Evolutionary conservation across 2,329 filamentous ascomycete species (phyloP).

Genomic region (Fusarium sp.): DNA sequence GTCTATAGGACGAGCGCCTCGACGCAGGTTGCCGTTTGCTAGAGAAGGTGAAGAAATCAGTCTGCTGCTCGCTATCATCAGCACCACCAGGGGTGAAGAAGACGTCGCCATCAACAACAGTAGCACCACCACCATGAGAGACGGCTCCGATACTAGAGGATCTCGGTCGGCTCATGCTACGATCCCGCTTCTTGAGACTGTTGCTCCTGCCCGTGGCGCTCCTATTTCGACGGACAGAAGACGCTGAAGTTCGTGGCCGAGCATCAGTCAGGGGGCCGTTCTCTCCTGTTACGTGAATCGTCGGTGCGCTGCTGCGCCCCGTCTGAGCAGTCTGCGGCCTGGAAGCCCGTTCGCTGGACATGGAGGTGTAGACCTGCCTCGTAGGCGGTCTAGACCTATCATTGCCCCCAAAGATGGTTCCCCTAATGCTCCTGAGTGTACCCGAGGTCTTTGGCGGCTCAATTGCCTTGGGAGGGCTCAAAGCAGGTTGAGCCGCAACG

Average conservation of each 20-base stretch:
- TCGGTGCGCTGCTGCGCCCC: conserved; percentile 64
- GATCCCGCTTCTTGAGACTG: conserved; percentile 66
- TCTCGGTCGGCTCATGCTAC: conserved; percentile 61
- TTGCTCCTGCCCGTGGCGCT: conserved; percentile 63
- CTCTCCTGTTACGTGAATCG: conserved; percentile 82
- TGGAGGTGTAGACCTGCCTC: conserved; percentile 53
- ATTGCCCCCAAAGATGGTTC: conserved; percentile 81
- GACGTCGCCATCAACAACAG: conserved; percentile 62
- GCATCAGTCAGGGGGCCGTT: conserved; percentile 56
- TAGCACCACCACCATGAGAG: conserved; percentile 51
- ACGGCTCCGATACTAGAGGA: conserved; percentile 57
- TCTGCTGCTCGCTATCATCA: conserved; percentile 55
- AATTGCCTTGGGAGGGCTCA: conserved; percentile 55
- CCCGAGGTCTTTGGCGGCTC: conserved; percentile 77
- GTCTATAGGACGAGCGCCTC: conserved; percentile 56
- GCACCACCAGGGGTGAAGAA: conserved; percentile 60
- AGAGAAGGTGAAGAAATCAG: conserved; percentile 59
- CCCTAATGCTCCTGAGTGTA: conserved; percentile 75
- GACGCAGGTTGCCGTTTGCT: conserved; percentile 55
- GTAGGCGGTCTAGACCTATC: conserved; percentile 59
- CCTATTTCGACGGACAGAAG: conserved; percentile 50
- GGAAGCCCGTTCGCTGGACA: conserved; percentile 52
- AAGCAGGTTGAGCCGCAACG: conserved; percentile 59
- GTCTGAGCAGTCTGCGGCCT: conserved; percentile 59
- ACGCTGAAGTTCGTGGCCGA: conserved; percentile 50